phyloP scores from a whole-genome alignment of 2,329 filamentous ascomycete species.

The Trichophyton simii region DNA sequence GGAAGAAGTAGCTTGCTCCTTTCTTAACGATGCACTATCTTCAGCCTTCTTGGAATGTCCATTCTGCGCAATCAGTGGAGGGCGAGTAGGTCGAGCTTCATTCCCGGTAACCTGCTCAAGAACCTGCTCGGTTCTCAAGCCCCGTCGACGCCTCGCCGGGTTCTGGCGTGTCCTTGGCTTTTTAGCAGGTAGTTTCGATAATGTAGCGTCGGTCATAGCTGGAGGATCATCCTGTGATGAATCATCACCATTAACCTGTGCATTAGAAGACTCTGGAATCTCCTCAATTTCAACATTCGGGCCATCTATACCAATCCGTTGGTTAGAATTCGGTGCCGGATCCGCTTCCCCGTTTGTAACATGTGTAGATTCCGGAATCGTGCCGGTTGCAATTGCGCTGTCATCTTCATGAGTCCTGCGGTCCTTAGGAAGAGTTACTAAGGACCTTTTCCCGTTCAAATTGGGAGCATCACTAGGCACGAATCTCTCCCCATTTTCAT shows the following conservation, averaged over 20 bases:
- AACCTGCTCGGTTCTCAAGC: no score
- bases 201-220: neutral
- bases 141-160: neutral
- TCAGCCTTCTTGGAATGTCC: neutral
- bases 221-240: neutral
- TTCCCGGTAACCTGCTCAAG: neutral
- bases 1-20: neutral
- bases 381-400: no score
- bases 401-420: neutral
- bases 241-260: neutral
- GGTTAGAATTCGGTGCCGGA: neutral
- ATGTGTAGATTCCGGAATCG: neutral
- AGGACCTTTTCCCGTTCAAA: slow-evolving; percentile 5
- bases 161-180: neutral
- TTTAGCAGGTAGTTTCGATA: neutral
- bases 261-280: neutral
- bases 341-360: neutral
- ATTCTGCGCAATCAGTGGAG: neutral
- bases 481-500: neutral
- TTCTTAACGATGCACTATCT: neutral
- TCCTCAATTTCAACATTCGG: neutral
- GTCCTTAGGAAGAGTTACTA: neutral
- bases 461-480: neutral
- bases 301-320: neutral
- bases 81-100: neutral